A percentile compares a stretch with the other conserved stretches of the same genome.
phyloP scores from a whole-genome alignment of 23 red algal genomes.

The Chondrus crispus region DNA sequence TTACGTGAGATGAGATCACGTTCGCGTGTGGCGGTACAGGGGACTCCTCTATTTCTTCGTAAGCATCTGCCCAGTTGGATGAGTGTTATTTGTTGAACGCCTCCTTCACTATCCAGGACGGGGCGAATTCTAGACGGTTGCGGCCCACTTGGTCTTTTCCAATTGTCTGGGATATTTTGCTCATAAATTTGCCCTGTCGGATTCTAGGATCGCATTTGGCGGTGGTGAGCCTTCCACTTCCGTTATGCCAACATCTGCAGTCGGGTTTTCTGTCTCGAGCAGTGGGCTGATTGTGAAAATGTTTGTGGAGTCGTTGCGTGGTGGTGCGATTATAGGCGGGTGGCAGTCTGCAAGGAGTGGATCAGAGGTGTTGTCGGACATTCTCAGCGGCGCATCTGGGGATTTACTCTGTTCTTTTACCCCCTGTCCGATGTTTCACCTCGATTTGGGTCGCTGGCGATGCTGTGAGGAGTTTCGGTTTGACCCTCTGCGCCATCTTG shows the following conservation, averaged over 20 bases:
- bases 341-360: too few species aligned
- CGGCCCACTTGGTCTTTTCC: background rate
- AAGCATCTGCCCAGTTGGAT: background rate
- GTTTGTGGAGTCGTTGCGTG: background rate
- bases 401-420: background rate
- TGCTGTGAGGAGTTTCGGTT: background rate
- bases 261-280: background rate
- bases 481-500: background rate
- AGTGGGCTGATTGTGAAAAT: background rate
- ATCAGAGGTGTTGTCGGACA: background rate
- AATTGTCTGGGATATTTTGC: background rate
- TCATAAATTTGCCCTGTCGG: background rate
- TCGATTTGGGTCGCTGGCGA: background rate
- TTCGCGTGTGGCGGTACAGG: background rate
- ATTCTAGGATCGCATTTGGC: background rate
- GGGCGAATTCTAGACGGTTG: background rate
- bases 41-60: background rate
- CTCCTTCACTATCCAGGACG: background rate
- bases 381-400: background rate
- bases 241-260: background rate
- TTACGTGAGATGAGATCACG: background rate
- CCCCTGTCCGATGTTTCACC: background rate
- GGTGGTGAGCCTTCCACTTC: background rate
- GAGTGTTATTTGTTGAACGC: background rate
- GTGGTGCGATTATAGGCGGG: background rate